phyloP scores from a whole-genome alignment of 2,329 filamentous ascomycete genomes.

The Aspergillus pseudonomiae region DNA sequence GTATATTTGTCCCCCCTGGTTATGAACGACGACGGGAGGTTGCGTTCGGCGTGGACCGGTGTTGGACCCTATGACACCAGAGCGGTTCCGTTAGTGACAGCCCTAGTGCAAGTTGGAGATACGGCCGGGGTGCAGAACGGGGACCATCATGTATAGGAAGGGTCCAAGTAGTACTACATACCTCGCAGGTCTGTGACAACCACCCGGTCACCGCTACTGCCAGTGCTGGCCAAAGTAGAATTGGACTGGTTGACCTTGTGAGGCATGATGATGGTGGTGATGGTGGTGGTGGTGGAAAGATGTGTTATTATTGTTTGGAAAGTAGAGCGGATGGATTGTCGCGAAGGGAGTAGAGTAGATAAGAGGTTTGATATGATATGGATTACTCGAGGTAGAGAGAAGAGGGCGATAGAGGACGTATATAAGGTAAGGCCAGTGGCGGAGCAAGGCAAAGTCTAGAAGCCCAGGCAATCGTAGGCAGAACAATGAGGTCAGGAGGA shows the following conservation, averaged over 20 bases:
- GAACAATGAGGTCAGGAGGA: neutral
- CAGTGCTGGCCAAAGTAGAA: constrained; percentile 37
- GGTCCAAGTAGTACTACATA: constrained; percentile 20
- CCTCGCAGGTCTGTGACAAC: constrained; percentile 34
- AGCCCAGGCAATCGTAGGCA: constrained; percentile 1
- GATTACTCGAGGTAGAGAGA: neutral
- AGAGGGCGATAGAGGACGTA: neutral
- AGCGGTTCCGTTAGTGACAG: constrained; percentile 16
- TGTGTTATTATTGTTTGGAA: neutral
- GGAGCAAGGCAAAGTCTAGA: constrained; percentile 7
- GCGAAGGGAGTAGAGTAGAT: constrained; percentile 3
- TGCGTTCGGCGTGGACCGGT: constrained; percentile 32
- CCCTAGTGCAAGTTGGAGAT: constrained; percentile 6
- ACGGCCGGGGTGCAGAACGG: neutral
- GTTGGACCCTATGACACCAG: constrained; percentile 33
- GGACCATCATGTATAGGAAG: neutral
- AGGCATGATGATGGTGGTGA: constrained; percentile 29
- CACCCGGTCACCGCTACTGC: constrained; percentile 34
- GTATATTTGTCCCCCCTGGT: constrained; percentile 40
- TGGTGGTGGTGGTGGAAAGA: constrained; percentile 15
- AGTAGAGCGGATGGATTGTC: neutral
- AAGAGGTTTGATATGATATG: neutral
- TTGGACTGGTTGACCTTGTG: constrained; percentile 41
- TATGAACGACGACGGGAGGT: constrained; percentile 38
- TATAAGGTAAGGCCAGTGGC: constrained; percentile 8